Evolutionary conservation across 2,329 filamentous ascomycete species (phyloP), one percentile per base, ranked within the genome.

Genomic region (Ambrosiella cleistominuta): DNA sequence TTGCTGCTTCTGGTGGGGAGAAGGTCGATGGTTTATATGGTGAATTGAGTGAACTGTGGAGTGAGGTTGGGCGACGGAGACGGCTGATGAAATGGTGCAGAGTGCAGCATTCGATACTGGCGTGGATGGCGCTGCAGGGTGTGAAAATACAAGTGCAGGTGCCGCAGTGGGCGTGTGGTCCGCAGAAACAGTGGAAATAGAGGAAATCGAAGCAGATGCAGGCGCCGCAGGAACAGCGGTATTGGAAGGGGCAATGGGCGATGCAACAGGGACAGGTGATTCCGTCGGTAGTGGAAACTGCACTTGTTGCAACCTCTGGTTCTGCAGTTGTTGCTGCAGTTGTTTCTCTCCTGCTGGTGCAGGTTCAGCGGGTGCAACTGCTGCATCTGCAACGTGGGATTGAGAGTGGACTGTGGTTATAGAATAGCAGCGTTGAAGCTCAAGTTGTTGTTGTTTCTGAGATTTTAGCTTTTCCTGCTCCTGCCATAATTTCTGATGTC

Each of bases 351-450:
- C 4, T 27, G 27, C 27, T 27, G 27, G 27, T 13, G 44, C n/a
- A 47, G 44, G n/a, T 15, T 1, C n/a, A 47, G 19, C 2, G 2
- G 19, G 55, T 60, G 61, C 42, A 15, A 37, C 40, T 17, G 40
- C 54, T 15, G 54, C 54, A 35, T 42, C 40, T 35, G 45, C 36
- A 27, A 39, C n/a, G 44, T 49, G 27, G 12, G 50, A 49, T 39
- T 53, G 49, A 36, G 59, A 47, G 15, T 51, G 39, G 44, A 57
- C 17, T 13, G 54, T 56, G 36, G 36, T 9, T 11, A 49, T 11
- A 44, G 38, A 58, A 45, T 45, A 57, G 56, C 64, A 65, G 61
- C 64, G 67, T 61, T 65, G 61, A n/a, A 61, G 58, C 13, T 60
- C 63, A 15, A 61, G 60, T 49, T 63, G 60, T 49, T 63, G 62